These are phyloP conservation scores for Apiospora phragmitis DNA, from an alignment of 2,329 filamentous ascomycete genomes.

Conservation along the genomic window DNA sequence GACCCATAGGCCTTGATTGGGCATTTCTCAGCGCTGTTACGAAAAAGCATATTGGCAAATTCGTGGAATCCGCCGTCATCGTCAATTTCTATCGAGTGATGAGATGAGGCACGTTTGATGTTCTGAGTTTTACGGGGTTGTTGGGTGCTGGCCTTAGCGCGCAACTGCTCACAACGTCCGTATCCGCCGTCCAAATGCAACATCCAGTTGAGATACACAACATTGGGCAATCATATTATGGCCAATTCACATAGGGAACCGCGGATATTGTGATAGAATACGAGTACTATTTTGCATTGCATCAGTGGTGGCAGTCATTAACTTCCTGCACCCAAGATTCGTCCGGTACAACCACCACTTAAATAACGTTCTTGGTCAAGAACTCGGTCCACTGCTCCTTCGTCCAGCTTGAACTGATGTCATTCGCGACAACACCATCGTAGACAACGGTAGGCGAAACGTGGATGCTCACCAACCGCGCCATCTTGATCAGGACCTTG, in stretches of 20 bases:
- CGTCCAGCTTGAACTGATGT: conserved; percentile 78
- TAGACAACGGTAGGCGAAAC: conserved; percentile 90
- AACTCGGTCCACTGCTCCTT: conserved; percentile 84
- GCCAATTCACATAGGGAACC: background rate
- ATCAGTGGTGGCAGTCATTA: background rate
- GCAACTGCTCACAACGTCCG: background rate
- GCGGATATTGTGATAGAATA: background rate
- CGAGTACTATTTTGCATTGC: too few relatives aligned
- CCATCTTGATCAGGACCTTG: conserved; percentile 80
- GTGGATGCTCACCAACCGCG: conserved; percentile 79
- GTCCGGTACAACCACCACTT: conserved; percentile 10
- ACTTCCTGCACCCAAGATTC: background rate
- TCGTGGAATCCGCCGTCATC: background rate
- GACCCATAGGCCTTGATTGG: conserved; percentile 16
- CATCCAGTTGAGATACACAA: background rate
- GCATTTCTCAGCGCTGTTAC: conserved; percentile 19
- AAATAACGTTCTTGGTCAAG: conserved; percentile 60
- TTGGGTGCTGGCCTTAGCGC: conserved; percentile 1
- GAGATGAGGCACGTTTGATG: background rate
- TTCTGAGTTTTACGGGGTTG: conserved; percentile 8
- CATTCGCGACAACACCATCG: conserved; percentile 78
- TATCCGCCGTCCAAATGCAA: background rate
- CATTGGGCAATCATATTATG: background rate
- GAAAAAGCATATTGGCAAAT: conserved; percentile 21
- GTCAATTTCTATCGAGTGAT: background rate